Evolutionary conservation across 1,284 basidiomycete species (phyloP), one percentile per base, ranked within the genome.

Genomic region (Amylostereum areolatum): DNA sequence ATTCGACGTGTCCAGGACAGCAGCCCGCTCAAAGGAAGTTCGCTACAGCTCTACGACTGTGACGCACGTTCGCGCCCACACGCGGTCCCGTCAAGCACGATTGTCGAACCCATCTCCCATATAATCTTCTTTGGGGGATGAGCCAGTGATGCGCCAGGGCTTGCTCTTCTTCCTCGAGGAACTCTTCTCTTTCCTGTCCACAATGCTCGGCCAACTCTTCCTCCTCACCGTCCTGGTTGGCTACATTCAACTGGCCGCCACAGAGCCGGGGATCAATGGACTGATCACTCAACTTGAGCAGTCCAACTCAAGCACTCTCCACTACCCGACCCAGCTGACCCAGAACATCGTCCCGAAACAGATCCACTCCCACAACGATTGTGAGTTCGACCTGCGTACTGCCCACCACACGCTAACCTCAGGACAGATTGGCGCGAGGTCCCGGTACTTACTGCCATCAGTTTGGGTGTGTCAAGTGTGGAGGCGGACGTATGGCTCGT

Each of bases 301-400:
- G 4, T 62, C 68, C 33, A 72, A 74, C 48, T 71, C 75, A n/a
- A 63, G 65, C 18, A 56, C 73, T 18, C 57, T 77, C 43, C 63
- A 61, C 28, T 78, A 77, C 58, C 75, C 77, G 2, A 75, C 74
- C 2, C 72, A 76, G 55, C 71, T 75, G 52, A 77, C 77, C 2
- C 75, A 77, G 55, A 64, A 65, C 47, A 73, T 78, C 43, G 65
- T 77, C 18, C 77, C 77, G 1, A 78, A 77, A 56, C 51, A 53
- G 4, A 78, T 80, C 29, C 77, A 78, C 57, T 78, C 76, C 0
- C 77, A 80, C 55, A 80, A 79, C 55, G 75, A 78, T 49, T 79
- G 76, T 78, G 50, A 59, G 70, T 61, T 10, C 10, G 34, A 27
- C 39, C 32, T 18, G 3, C 40, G 7, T 34, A 18, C 32, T 45